phyloP scores from a whole-genome alignment of 306 rosid species.

The Urtica urens region DNA sequence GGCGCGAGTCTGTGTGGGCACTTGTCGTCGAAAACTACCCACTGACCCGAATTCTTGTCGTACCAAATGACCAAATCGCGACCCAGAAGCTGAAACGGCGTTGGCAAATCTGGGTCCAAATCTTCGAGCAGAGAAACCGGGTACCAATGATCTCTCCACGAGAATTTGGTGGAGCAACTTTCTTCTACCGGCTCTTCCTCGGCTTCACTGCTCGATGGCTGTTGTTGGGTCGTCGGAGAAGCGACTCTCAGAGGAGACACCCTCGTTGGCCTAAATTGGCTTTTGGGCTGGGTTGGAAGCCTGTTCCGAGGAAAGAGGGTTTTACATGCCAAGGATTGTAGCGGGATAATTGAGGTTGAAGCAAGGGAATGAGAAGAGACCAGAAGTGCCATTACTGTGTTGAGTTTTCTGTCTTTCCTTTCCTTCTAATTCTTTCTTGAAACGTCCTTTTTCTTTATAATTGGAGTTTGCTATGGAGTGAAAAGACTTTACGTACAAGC shows the following conservation, averaged over 20 bases:
- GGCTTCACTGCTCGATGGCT: conserved; percentile 11
- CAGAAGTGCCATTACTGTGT: conserved; percentile 41
- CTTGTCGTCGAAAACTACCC: conserved; percentile 90
- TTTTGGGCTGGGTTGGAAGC: conserved; percentile 10
- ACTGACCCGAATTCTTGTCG: conserved; percentile 43
- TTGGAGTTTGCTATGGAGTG: not conserved
- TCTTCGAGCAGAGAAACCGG: conserved; percentile 88
- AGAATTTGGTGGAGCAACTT: conserved; percentile 46
- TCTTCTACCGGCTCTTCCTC: conserved; percentile 39
- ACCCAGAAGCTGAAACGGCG: conserved; percentile 91
- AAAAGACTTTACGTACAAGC: conserved; percentile 4
- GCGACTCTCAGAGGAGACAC: conserved; percentile 43
- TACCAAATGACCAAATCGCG: conserved; percentile 83
- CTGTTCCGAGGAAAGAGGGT: conserved; percentile 21
- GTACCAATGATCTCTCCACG: conserved; percentile 99
- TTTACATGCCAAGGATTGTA: no score
- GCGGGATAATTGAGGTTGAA: conserved; percentile 27
- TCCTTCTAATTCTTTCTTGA: not conserved
- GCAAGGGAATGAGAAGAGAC: conserved; percentile 38
- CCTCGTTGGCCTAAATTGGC: conserved; percentile 15
- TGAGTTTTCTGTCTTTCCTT: not conserved
- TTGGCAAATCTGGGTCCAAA: conserved; percentile 57
- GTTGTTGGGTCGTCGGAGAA: conserved; percentile 43
- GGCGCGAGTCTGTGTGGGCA: conserved; percentile 99
- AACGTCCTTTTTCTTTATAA: not conserved